Base-by-base conservation (phyloP, 345 rosid species). In the Salix dunnii region DNA sequence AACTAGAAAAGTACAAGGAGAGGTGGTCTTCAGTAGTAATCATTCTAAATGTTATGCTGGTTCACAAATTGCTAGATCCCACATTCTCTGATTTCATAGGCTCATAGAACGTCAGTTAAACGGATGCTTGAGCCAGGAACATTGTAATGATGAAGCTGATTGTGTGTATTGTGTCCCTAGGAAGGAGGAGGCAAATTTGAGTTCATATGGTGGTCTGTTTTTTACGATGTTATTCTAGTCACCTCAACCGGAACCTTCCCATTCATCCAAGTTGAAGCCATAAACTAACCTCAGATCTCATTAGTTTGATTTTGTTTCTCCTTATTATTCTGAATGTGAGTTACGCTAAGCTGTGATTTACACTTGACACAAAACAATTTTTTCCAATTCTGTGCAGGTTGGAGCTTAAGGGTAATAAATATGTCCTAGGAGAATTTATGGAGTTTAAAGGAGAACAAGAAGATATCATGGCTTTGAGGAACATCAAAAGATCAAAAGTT, bases 391-490 rank as follows among this genome's bases (percentile, higher is more conserved):
- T 81, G 5, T 82, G 79, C 88, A 93, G 97, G 85, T 81, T 91
- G 91, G 97, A 95, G 89, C 91, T 95, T 73, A 95, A 86, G 83
- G 88, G 89, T 73, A 87, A 79, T 78, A 95, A 90, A 74, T 85
- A 82, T 76, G 87, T 93, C 61, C 86, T 92, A 48, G 99, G 99
- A 31, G 97, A 95, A 72, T 95, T 95, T 82, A 68, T 86, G 12
- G 97, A 93, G 81, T 95, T 93, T 65, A 90, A 89, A 84, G 99
- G 97, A 79, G 90, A 89, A 81, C 85, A 87, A 79, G 97, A 93
- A 78, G 99, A 93, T 74, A 73, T 79, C 38, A 63, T 76, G 79
- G 84, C 84, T 40, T 79, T 95, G 85, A 87, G 87, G 80, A 77
- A 76, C 53, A 86, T 95, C 85, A 89, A 89, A 84, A 89, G 97